Base-by-base conservation (phyloP, 768 basidiomycete species). In the Epithele typhae region DNA sequence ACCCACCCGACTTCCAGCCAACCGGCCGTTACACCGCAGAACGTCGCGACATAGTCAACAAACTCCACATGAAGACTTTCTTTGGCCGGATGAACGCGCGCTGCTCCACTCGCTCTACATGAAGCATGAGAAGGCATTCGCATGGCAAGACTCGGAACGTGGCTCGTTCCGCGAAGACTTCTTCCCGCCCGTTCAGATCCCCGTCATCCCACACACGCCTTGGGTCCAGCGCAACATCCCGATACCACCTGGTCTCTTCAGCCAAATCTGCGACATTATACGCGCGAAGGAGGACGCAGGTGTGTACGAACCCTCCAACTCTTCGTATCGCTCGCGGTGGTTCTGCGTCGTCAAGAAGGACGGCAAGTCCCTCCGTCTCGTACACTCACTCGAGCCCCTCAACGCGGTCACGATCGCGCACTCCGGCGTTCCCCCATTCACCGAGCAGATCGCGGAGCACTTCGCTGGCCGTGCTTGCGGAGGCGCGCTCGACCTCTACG, bases 101-200 rank as follows among this genome's bases (percentile, higher is more conserved):
- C 46, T 73, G 3, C 27, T 65, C 1, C 58, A 69, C 25, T 7
- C 7, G 8, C 14, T 30, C 27, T 7, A 7, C 8, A 7, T 7
- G 8, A 30, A 55, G 68, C 21, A 45, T 35, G 37, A 45, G 15
- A n/a, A 24, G 0, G 68, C 47, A 0, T 67, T 76, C 17, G 68
- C 72, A 0, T 76, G 67, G 70, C 47, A 62, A 0, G 64, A 73
- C 4, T 2, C 25, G 0, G 67, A 75, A 40, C 54, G 59, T 10
- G 69, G 74, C 1, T 27, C 34, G 0, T 71, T 72, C 43, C 8
- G 27, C 14, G 8, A 7, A 7, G 27, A 30, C 27, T 30, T 30
- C 27, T 30, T 30, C 55, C 38, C 46, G 3, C 56, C 51, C 2
- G 34, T 53, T 25, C 64, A 64, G 27, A 65, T 69, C 3, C 68